These are phyloP conservation scores for Globisporangium canariense DNA, from an alignment of 352 stramenopile species.

Conservation along the genomic window DNA sequence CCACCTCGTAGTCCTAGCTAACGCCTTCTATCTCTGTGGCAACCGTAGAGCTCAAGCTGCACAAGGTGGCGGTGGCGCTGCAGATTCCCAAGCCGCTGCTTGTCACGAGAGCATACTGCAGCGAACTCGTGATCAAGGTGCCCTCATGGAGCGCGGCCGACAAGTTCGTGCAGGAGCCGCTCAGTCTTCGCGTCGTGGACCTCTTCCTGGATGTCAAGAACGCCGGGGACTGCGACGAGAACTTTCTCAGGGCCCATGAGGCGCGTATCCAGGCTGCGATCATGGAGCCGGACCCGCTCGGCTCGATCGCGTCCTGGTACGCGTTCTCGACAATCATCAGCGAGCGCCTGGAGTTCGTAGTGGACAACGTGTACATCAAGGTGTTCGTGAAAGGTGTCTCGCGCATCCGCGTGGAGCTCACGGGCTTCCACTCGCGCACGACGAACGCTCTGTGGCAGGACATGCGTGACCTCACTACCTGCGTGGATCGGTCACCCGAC, in stretches of 20 bases:
- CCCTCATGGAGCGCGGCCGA: conserved; percentile 52
- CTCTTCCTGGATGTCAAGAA: conserved; percentile 51
- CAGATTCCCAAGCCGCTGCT: conserved; percentile 42
- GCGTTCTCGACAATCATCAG: conserved; percentile 49
- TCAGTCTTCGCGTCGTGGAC: conserved; percentile 44
- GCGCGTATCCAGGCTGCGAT: conserved; percentile 31
- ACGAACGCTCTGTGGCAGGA: conserved; percentile 68
- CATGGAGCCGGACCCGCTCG: conserved; percentile 53
- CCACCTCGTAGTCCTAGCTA: neutral
- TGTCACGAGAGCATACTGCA: conserved; percentile 49
- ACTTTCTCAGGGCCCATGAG: conserved; percentile 29
- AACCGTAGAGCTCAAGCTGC: conserved; percentile 55
- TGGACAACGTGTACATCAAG: conserved; percentile 53
- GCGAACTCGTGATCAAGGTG: conserved; percentile 51
- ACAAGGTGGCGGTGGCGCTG: conserved; percentile 48
- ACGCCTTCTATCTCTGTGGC: neutral
- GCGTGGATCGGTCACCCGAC: conserved; percentile 58
- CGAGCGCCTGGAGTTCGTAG: conserved; percentile 43
- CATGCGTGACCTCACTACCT: conserved; percentile 51
- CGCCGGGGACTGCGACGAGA: conserved; percentile 42
- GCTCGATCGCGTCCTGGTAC: conserved; percentile 59
- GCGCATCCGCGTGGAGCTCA: conserved; percentile 37
- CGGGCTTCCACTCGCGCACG: conserved; percentile 45
- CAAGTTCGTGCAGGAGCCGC: conserved; percentile 51
- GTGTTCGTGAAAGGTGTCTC: conserved; percentile 37